phyloP scores from a whole-genome alignment of 2,329 filamentous ascomycete species.

The Colletotrichum karsti region DNA sequence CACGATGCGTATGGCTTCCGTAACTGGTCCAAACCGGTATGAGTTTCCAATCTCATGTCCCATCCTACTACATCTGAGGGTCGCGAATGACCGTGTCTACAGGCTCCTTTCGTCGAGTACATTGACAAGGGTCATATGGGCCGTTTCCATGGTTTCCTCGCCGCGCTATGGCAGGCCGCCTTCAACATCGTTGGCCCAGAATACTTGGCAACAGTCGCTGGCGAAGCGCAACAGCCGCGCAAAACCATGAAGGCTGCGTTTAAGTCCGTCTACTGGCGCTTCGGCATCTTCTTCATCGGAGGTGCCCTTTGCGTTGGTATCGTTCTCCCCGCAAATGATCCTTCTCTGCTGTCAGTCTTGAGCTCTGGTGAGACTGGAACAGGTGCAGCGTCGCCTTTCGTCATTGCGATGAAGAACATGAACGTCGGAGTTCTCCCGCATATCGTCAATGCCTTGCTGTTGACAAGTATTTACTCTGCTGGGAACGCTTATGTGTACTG shows the following conservation, averaged over 20 bases:
- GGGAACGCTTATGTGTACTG: conserved; percentile 67
- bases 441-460: conserved; percentile 64
- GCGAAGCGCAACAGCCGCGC: conserved; percentile 72
- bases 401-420: conserved; percentile 68
- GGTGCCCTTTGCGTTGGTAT: conserved; percentile 74
- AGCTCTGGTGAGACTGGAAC: conserved; percentile 40
- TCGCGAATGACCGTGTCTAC: neutral
- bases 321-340: conserved; percentile 66
- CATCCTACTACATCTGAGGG: neutral
- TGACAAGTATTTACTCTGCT: conserved; percentile 63
- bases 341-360: neutral
- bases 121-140: conserved; percentile 69
- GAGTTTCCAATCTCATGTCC: neutral
- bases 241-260: conserved; percentile 73
- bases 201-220: conserved; percentile 75
- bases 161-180: conserved; percentile 70
- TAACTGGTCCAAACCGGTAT: conserved; percentile 63
- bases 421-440: conserved; percentile 62
- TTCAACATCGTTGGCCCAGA: conserved; percentile 74
- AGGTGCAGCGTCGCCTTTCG: conserved; percentile 68
- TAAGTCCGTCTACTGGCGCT: conserved; percentile 77
- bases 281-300: conserved; percentile 76
- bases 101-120: conserved; percentile 51
- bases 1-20: conserved; percentile 69
- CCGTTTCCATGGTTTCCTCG: conserved; percentile 75